Evolutionary conservation across 208 protist species (phyloP), one percentile per base, ranked within the genome.

Genomic region (Blechomonas ayalai): DNA sequence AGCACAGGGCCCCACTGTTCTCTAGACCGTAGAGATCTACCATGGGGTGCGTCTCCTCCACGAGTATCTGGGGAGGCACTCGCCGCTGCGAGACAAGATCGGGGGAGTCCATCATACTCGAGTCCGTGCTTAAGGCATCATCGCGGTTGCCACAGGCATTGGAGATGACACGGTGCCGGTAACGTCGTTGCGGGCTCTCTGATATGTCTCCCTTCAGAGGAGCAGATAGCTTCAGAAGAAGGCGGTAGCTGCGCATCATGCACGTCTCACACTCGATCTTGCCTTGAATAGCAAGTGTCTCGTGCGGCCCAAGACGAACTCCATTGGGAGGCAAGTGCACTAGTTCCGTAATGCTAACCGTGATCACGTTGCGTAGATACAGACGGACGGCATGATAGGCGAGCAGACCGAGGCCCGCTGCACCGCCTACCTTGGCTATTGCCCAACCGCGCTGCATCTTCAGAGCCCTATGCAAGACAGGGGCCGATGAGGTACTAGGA

Each of bases 241-340:
- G 80, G 20, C 78, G 82, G 39, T 87, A 91, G 46, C 82, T 85
- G 28, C 62, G 64, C 79, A 86, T 84, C 25, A 86, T 44, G 38
- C 67, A 78, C 15, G 76, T 85, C 18, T 83, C 71, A 32, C 81
- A 61, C 42, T 75, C 59, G 31, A 92, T 76, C 18, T 67, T 75
- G 9, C 83, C 79, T 41, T 82, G 36, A 10, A 81, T 19, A 9
- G 44, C 15, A 4, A 72, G 37, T 5, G 24, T 10, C 4, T 43
- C 54, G 28, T 52, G 28, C 16, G 43, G 26, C 31, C 18, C 29
- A 20, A 25, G 27, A 4, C 31, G 4, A 5, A 54, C 1, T 16
- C 55, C 52, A 29, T 48, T 40, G 26, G 57, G 29, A 13, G 78
- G 78, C 31, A 92, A 56, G 8, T 68, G 69, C 48, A 88, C 75